These are phyloP conservation scores for Raffaelea arxii DNA, from an alignment of 2,329 filamentous ascomycete genomes.

Conservation along the genomic window DNA sequence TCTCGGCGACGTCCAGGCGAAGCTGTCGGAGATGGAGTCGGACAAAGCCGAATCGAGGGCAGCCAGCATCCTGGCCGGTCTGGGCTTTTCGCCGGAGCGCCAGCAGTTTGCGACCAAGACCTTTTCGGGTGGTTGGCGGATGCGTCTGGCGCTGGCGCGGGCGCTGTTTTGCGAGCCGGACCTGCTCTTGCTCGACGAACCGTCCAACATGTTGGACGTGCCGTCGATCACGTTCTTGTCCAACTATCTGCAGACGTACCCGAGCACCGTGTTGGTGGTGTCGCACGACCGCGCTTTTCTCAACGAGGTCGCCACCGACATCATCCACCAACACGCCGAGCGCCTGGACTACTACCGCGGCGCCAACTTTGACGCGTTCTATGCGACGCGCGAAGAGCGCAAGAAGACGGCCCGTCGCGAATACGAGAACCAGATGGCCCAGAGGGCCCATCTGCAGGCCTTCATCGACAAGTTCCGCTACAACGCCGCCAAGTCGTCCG, in stretches of 20 bases:
- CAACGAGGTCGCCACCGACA: slow-evolving; percentile 98
- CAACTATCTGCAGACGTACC: slow-evolving; percentile 88
- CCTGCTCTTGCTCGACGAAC: slow-evolving; percentile 91
- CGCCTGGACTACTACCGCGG: slow-evolving; percentile 97
- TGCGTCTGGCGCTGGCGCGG: slow-evolving; percentile 89
- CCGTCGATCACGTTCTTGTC: slow-evolving; percentile 98
- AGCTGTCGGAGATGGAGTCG: slow-evolving; percentile 96
- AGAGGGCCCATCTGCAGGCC: slow-evolving; percentile 85
- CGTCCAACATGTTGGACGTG: slow-evolving; percentile 99
- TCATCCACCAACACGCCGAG: slow-evolving; percentile 96
- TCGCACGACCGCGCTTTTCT: slow-evolving; percentile 98
- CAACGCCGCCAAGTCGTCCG: slow-evolving; percentile 96
- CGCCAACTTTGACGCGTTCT: slow-evolving; percentile 95
- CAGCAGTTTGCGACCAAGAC: slow-evolving; percentile 93
- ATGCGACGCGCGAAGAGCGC: slow-evolving; percentile 92
- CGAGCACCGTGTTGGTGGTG: slow-evolving; percentile 89
- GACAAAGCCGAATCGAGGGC: slow-evolving; percentile 95
- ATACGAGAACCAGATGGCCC: slow-evolving; percentile 96
- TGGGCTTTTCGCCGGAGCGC: slow-evolving; percentile 89
- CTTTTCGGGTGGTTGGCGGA: slow-evolving; percentile 99
- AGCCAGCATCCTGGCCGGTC: slow-evolving; percentile 90
- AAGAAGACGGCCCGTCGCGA: slow-evolving; percentile 94
- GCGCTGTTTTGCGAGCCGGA: slow-evolving; percentile 98
- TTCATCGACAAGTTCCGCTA: slow-evolving; percentile 99
- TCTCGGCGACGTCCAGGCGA: slow-evolving; percentile 80